Base-by-base conservation (phyloP, 495 filamentous ascomycete genomes). In the Neurospora sp. region DNA sequence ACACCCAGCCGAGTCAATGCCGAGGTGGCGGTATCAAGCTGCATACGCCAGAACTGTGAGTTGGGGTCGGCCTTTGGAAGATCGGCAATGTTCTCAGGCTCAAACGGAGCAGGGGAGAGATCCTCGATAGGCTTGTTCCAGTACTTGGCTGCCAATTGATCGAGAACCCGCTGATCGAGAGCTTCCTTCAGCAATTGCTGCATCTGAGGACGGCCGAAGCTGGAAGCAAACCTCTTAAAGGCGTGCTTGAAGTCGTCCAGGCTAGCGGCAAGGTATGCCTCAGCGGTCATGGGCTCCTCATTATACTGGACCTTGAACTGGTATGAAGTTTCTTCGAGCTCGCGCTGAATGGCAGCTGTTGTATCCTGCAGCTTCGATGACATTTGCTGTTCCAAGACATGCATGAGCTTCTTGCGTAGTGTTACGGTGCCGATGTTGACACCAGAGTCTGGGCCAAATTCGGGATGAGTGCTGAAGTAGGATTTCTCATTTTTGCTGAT, bases 281-380 rank as follows among this genome's bases (percentile, higher is more conserved):
- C 96, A 1, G 96, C 96, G 74, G 93, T 96, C 66, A 99, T 84
- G 23, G 95, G 93, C 35, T 96, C 89, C 79, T 99, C 96, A 79
- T 98, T 99, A 83, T 99, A 99, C 81, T 99, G 96, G 23, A 99
- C 96, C 80, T 98, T 99, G 88, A 97, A 98, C 78, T 99, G 96
- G 78, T 99, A 99, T 0, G 93, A 95, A 6, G 96, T 94, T 82
- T 99, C 96, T 79, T 98, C 95, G 0, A 99, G 89, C 80, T 99
- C 96, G 77, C 97, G 93, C 74, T 90, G 92, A 75, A 99, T 97
- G 23, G 93, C 93, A 78, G 97, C 94, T 74, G 91, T 91, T 12
- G 96, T 98, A 72, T 90, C 87, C 73, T 93, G 90, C 69, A 99
- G 87, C 77, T 92, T 97, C 18, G 92, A 90, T 44, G 94, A 93